Percentiles rank a stretch among this genome's conserved stretches.
phyloP scores from a whole-genome alignment of 1,284 basidiomycete genomes.

The Rhodotorula sp. region DNA sequence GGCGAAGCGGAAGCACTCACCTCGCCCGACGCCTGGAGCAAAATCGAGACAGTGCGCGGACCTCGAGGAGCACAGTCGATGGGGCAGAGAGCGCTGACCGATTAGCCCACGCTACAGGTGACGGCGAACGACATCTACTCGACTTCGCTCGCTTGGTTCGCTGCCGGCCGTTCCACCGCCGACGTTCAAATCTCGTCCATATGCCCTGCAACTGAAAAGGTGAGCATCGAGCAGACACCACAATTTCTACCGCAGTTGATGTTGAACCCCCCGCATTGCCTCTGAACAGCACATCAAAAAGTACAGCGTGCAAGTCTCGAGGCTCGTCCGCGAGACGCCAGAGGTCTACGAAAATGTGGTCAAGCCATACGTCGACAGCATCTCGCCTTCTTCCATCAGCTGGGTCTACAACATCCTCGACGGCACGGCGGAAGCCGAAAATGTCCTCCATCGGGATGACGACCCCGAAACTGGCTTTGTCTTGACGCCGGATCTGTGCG shows the following conservation, averaged over 20 bases:
- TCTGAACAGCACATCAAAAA: constrained; percentile 52
- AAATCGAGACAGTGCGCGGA: constrained; percentile 24
- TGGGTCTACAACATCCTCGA: constrained; percentile 88
- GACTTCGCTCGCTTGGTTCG: constrained; percentile 42
- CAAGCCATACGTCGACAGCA: constrained; percentile 70
- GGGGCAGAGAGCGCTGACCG: background rate
- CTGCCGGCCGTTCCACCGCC: constrained; percentile 9
- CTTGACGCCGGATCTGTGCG: constrained; percentile 74
- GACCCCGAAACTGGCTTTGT: constrained; percentile 64
- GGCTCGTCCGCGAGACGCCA: constrained; percentile 78
- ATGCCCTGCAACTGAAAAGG: constrained; percentile 41
- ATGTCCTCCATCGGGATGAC: constrained; percentile 66
- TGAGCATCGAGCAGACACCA: constrained; percentile 46
- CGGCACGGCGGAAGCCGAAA: constrained; percentile 74
- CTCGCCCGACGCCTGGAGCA: constrained; percentile 14
- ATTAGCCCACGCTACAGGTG: constrained; percentile 16
- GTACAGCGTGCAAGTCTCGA: constrained; percentile 72
- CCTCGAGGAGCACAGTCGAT: background rate
- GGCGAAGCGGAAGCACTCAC: constrained; percentile 41
- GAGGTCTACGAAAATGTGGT: constrained; percentile 67
- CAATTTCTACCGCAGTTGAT: constrained; percentile 46
- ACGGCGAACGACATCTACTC: constrained; percentile 45
- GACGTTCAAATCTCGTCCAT: constrained; percentile 36
- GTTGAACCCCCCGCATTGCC: background rate
- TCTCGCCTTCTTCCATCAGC: constrained; percentile 70